phyloP scores from a whole-genome alignment of 2,329 filamentous ascomycete species.

The Neurospora sp. region DNA sequence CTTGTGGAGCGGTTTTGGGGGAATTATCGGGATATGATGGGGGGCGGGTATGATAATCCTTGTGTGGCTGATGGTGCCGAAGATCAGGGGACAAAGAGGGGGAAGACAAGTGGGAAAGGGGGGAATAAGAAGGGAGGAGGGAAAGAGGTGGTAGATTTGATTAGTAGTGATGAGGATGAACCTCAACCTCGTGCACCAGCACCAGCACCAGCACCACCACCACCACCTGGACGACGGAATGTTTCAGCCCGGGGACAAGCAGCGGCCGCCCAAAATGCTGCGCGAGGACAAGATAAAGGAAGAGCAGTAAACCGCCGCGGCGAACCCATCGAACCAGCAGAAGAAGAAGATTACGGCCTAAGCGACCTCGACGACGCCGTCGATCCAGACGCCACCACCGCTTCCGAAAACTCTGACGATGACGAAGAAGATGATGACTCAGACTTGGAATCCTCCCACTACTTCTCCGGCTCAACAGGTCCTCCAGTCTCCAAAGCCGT shows the following conservation, averaged over 20 bases:
- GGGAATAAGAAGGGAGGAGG: slow-evolving; percentile 9
- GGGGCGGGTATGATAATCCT: slow-evolving; percentile 9
- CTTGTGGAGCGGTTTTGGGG: slow-evolving; percentile 41
- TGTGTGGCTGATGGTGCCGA: not conserved
- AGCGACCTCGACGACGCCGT: slow-evolving; percentile 21
- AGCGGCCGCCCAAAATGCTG: not conserved
- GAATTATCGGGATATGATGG: slow-evolving; percentile 42
- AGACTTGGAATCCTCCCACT: slow-evolving; percentile 33
- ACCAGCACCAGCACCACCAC: not conserved
- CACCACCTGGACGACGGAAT: too few relatives aligned
- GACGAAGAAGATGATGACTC: slow-evolving; percentile 17
- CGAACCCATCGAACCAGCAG: not conserved
- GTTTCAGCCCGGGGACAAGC: not conserved
- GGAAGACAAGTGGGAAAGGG: slow-evolving; percentile 17
- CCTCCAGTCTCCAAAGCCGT: not conserved
- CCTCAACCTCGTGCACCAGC: slow-evolving; percentile 16
- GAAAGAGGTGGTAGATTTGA: slow-evolving; percentile 41
- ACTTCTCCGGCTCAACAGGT: slow-evolving; percentile 27
- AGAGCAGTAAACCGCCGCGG: not conserved
- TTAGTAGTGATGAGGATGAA: slow-evolving; percentile 27
- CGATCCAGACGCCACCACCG: not conserved
- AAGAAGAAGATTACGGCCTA: not conserved
- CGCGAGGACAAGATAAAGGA: not conserved
- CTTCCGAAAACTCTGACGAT: slow-evolving; percentile 1
- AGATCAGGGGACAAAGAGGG: not conserved